Conservation (phyloP, 176 grass and related monocot genomes). For the Oryza brachyantha region DNA sequence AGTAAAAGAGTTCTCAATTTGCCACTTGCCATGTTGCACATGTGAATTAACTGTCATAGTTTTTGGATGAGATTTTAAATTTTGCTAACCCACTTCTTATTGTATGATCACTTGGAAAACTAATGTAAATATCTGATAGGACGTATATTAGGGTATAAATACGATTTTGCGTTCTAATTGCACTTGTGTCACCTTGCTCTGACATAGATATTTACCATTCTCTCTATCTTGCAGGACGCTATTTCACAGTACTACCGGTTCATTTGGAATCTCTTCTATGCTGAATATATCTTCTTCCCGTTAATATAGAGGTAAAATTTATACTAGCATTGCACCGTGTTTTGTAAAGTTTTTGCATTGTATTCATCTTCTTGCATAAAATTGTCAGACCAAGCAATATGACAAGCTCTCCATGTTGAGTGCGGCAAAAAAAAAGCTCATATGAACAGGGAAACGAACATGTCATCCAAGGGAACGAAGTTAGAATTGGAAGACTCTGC, state of each 20-base stretch:
- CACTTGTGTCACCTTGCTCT: not conserved
- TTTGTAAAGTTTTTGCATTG: not conserved
- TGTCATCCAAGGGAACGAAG: no score
- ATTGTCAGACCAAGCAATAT: not conserved
- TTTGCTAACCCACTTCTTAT: not conserved
- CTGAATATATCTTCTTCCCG: constrained; percentile 85
- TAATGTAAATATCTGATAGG: not conserved
- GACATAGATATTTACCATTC: not conserved
- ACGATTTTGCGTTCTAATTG: not conserved
- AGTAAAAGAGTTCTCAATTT: not conserved
- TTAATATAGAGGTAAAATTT: constrained; percentile 64
- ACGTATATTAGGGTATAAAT: not conserved
- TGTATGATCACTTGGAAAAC: not conserved
- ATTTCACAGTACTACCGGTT: constrained; percentile 87
- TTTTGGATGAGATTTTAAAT: not conserved
- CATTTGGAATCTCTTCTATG: constrained; percentile 97
- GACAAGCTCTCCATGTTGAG: not conserved
- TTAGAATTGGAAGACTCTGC: no score
- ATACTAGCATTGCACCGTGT: not conserved
- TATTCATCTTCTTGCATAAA: not conserved
- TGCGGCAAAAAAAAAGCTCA: not conserved
- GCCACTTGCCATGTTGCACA: not conserved
- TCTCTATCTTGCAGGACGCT: constrained; percentile 63
- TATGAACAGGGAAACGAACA: not conserved
- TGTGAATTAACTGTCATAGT: not conserved